Base-by-base conservation (phyloP, 768 basidiomycete species). In the Kondoa subrosea region DNA sequence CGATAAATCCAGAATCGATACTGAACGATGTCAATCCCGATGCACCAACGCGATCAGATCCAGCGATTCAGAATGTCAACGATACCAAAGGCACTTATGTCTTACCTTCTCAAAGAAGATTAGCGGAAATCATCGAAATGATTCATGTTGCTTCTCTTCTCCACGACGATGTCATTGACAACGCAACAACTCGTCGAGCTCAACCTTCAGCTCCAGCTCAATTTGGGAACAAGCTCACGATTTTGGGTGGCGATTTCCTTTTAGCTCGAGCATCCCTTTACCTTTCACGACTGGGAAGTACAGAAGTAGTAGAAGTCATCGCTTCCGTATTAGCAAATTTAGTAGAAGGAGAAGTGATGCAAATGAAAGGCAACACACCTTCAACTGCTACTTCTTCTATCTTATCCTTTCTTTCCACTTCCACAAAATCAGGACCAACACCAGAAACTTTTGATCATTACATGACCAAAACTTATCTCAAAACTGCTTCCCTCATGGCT, bases 91-190 rank as follows among this genome's bases (percentile, higher is more conserved):
- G 40, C 12, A 79, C 61, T 70, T 73, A 56, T 74, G 79, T 88
- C 58, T 83, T 99, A 3, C 90, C 93, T 17, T 86, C 91, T 0
- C 95, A 99, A 77, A 79, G 87, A 32, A 86, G 92, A 32, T 84
- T 99, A 34, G 93, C 92, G 2, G 91, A 93, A 74, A 92, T 99
- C 57, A 85, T 90, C 65, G 95, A 99, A 77, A 95, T 97, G 91
- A 88, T 99, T 61, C 91, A 97, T 76, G 87, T 96, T 70, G 92
- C 95, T 29, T 91, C 88, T 1, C 81, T 91, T 12, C 80, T 99
- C 21, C 93, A 97, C 76, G 89, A 97, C 80, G 87, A 87, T 73
- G 90, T 97, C 65, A 83, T 87, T 68, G 87, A 89, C 79, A 77
- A 78, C 70, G 83, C 87, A 0, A 80, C 85, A 4, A 82, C 89